phyloP scores from a whole-genome alignment of 257 asterid genomes.

The Petunia secreta region DNA sequence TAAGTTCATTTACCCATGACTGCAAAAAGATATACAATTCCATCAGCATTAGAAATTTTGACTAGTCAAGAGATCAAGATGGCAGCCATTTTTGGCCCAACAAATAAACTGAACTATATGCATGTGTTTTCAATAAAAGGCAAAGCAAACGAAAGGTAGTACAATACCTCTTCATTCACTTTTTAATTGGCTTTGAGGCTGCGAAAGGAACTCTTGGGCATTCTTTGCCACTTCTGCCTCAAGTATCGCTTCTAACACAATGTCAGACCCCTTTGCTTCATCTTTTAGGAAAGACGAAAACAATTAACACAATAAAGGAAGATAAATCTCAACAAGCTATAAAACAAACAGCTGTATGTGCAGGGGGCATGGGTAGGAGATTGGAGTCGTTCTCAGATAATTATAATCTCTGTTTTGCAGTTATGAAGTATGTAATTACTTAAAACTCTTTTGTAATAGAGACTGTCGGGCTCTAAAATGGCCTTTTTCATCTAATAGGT shows the following conservation, averaged over 20 bases:
- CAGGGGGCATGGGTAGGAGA: not conserved
- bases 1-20: not conserved
- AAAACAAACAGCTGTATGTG: not conserved
- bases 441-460: not conserved
- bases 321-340: not conserved
- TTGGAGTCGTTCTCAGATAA: not conserved
- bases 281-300: constrained; percentile 34
- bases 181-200: constrained; percentile 52
- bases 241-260: constrained; percentile 78
- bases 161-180: constrained; percentile 40
- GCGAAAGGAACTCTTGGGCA: constrained; percentile 63
- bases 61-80: not conserved
- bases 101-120: constrained; percentile 9
- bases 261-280: constrained; percentile 68
- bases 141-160: not conserved
- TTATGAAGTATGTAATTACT: not conserved
- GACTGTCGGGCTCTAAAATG: not conserved
- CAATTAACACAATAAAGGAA: constrained; percentile 4
- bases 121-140: not conserved
- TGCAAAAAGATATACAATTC: not conserved
- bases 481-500: not conserved
- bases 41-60: no score
- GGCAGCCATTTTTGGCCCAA: not conserved
- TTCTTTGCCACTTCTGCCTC: constrained; percentile 91
- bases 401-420: not conserved